Evolutionary conservation across 2,329 filamentous ascomycete species (phyloP), one percentile per base, ranked within the genome.

Genomic region (Tolypocladium tropicale): DNA sequence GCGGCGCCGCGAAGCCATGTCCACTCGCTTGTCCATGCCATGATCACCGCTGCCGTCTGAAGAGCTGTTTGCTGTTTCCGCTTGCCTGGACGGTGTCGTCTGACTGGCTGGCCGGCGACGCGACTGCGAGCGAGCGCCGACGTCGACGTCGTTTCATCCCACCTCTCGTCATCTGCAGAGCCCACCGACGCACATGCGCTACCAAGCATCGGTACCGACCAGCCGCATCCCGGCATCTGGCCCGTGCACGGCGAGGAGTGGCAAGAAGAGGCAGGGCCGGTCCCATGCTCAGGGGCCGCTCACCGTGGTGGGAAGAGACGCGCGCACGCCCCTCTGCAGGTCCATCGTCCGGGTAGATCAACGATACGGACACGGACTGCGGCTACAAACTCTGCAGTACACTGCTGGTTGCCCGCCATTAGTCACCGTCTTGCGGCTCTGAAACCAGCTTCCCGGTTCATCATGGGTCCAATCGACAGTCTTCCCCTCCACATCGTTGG

Each of bases 361-460:
- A n/a, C n/a, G n/a, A n/a, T n/a, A n/a, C n/a, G n/a, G n/a, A n/a
- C n/a, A n/a, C n/a, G n/a, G n/a, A n/a, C n/a, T n/a, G n/a, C n/a
- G n/a, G n/a, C n/a, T n/a, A n/a, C n/a, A n/a, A n/a, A n/a, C n/a
- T n/a, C n/a, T n/a, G n/a, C n/a, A n/a, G n/a, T n/a, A n/a, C 33
- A 23, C 34, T 50, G 21, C 21, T 28, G 14, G 41, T 33, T 14
- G 18, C n/a, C 10, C 7, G 14, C 23, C 14, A 39, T 16, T 28
- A 52, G 51, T 32, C 46, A 21, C n/a, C 23, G 33, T 41, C 43
- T 50, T 33, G 53, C 51, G 55, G 56, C 55, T 48, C 52, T 61
- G 59, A 61, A 61, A 61, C 59, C 12, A 33, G 28, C 48, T 46
- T 23, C 33, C 52, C 23, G 46, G 55, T 58, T 58, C 58, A 61